Evolutionary conservation across 495 filamentous ascomycete species (phyloP).

Genomic region (Cudoniella acicularis): DNA sequence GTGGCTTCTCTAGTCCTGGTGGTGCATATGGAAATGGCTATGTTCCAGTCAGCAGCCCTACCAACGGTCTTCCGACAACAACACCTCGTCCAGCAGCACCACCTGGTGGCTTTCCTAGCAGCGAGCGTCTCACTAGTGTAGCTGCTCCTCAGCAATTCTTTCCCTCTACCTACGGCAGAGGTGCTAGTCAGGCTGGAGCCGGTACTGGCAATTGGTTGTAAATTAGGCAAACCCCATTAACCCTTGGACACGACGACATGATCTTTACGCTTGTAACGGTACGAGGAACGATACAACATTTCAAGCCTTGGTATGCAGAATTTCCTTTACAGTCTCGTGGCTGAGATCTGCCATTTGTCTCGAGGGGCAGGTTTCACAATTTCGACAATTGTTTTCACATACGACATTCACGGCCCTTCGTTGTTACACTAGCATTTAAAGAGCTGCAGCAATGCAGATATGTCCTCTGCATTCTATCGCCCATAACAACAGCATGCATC

Average conservation of each 20-base stretch:
- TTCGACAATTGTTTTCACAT: conserved; percentile 28
- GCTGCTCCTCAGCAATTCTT: conserved; percentile 8
- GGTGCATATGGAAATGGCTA: conserved; percentile 21
- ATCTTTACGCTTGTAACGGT: conserved; percentile 31
- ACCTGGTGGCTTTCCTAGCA: conserved; percentile 14
- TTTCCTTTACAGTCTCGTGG: conserved; percentile 1
- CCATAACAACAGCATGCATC: conserved; percentile 20
- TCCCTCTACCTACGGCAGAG: conserved; percentile 20
- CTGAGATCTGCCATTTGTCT: neutral
- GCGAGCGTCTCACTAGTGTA: conserved; percentile 7
- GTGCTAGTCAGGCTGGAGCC: conserved; percentile 14
- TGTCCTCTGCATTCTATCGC: conserved; percentile 20
- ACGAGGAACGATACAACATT: conserved; percentile 25
- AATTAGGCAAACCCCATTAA: neutral
- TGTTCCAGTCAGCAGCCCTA: conserved; percentile 4
- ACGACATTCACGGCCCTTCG: conserved; percentile 29
- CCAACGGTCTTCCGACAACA: conserved; percentile 13
- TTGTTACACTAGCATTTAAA: conserved; percentile 26
- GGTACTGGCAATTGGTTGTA: conserved; percentile 22
- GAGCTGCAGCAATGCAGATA: conserved; percentile 8
- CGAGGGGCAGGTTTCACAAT: neutral
- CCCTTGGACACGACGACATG: conserved; percentile 24
- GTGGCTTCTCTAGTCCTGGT: conserved; percentile 9
- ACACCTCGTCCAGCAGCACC: conserved; percentile 11
- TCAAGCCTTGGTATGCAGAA: conserved; percentile 16